phyloP scores from a whole-genome alignment of 768 basidiomycete species.

The Coprinopsis marcescibilis region DNA sequence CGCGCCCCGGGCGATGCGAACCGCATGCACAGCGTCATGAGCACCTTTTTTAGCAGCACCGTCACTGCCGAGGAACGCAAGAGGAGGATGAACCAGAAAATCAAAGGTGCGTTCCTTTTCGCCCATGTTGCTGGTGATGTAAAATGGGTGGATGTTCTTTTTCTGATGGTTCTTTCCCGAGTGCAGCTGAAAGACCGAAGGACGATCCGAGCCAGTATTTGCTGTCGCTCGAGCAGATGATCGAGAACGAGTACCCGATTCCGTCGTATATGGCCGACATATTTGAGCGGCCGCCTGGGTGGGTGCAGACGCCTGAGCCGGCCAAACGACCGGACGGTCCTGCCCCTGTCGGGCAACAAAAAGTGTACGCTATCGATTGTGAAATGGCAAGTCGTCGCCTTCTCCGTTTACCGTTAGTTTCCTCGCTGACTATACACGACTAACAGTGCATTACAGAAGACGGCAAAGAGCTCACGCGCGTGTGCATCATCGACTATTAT shows the following conservation, averaged over 20 bases:
- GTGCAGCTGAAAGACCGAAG: constrained; percentile 52
- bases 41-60: constrained; percentile 76
- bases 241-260: constrained; percentile 89
- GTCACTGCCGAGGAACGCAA: constrained; percentile 78
- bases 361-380: constrained; percentile 86
- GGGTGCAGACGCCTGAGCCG: constrained; percentile 75
- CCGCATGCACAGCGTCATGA: constrained; percentile 80
- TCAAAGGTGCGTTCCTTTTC: constrained; percentile 27
- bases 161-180: constrained; percentile 8
- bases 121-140: too few relatives aligned
- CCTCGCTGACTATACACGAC: neutral
- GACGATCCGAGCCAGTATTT: constrained; percentile 67
- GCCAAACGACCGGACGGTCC: constrained; percentile 23
- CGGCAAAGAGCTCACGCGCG: constrained; percentile 83
- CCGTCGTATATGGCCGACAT: constrained; percentile 79
- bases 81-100: constrained; percentile 41
- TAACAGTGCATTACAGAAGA: constrained; percentile 80
- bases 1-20: constrained; percentile 86
- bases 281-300: constrained; percentile 59
- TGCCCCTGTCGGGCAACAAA: constrained; percentile 27
- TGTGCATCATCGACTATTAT: constrained; percentile 76
- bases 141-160: too few relatives aligned
- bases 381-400: constrained; percentile 72
- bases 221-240: constrained; percentile 79
- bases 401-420: neutral